Evolutionary conservation across 495 filamentous ascomycete species (phyloP).

Genomic region (Lasiosphaeria ovina): DNA sequence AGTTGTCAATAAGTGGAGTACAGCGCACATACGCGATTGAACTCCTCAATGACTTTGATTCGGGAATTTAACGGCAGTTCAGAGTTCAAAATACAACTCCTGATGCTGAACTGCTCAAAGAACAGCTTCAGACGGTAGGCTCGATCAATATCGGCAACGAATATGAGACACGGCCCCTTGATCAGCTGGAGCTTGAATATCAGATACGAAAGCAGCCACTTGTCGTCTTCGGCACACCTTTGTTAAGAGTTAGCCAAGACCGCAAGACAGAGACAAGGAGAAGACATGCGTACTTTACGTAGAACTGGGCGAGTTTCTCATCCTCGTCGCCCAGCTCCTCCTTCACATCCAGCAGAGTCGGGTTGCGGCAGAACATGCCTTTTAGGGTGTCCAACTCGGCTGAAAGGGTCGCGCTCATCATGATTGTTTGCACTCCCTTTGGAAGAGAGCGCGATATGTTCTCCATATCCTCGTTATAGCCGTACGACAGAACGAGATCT

Average conservation of each 20-base stretch:
- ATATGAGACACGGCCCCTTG: slow-evolving; percentile 92
- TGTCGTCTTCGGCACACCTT: slow-evolving; percentile 81
- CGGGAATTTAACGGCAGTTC: slow-evolving; percentile 91
- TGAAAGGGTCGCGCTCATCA: slow-evolving; percentile 91
- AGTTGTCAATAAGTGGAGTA: neutral
- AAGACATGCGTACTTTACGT: slow-evolving; percentile 58
- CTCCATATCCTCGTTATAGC: slow-evolving; percentile 87
- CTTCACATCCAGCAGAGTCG: slow-evolving; percentile 71
- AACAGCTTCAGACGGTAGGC: slow-evolving; percentile 94
- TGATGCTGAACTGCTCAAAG: slow-evolving; percentile 93
- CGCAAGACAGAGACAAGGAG: slow-evolving; percentile 35
- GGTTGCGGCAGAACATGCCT: slow-evolving; percentile 79
- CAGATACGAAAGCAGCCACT: slow-evolving; percentile 89
- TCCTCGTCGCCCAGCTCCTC: slow-evolving; percentile 64
- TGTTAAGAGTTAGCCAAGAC: slow-evolving; percentile 30
- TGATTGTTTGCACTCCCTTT: slow-evolving; percentile 80
- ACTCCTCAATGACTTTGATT: slow-evolving; percentile 93
- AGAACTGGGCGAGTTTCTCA: slow-evolving; percentile 76
- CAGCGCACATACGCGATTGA: slow-evolving; percentile 75
- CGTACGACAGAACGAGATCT: slow-evolving; percentile 91
- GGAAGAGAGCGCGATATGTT: slow-evolving; percentile 72
- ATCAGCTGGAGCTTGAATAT: slow-evolving; percentile 94
- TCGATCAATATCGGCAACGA: slow-evolving; percentile 89
- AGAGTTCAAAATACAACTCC: slow-evolving; percentile 90
- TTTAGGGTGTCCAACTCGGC: slow-evolving; percentile 84